phyloP scores from a whole-genome alignment of 2,329 filamentous ascomycete species.

The Phyllosticta citribraziliensis region DNA sequence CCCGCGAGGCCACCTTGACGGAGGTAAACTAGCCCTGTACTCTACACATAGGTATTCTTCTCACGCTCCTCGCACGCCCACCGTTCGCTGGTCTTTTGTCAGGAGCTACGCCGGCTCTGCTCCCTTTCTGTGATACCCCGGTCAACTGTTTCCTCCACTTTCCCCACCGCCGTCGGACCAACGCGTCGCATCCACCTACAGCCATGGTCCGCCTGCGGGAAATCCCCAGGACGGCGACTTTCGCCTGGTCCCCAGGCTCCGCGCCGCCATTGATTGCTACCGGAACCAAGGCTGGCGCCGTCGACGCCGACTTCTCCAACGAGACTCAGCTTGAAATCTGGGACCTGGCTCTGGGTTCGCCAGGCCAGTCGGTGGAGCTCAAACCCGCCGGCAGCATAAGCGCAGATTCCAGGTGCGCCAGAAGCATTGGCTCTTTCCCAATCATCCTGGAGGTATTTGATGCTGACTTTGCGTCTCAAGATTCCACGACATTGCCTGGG shows the following conservation, averaged over 20 bases:
- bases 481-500: slow-evolving; percentile 97
- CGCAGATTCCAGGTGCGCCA: slow-evolving; percentile 73
- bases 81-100: slow-evolving; percentile 15
- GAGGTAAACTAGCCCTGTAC: background rate
- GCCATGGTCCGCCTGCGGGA: slow-evolving; percentile 92
- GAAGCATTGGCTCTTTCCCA: background rate
- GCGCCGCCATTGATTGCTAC: slow-evolving; percentile 77
- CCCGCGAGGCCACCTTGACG: slow-evolving; percentile 10
- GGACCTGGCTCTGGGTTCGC: slow-evolving; percentile 77
- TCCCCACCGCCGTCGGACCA: slow-evolving; percentile 1
- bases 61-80: slow-evolving; percentile 1
- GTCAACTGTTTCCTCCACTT: background rate
- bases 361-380: slow-evolving; percentile 68
- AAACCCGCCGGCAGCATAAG: slow-evolving; percentile 74
- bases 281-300: slow-evolving; percentile 86
- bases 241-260: slow-evolving; percentile 86
- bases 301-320: slow-evolving; percentile 95
- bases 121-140: slow-evolving; percentile 13
- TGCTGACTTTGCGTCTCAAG: slow-evolving; percentile 37
- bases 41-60: background rate
- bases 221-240: slow-evolving; percentile 91
- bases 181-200: slow-evolving; percentile 18
- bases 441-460: background rate
- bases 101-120: slow-evolving; percentile 5
- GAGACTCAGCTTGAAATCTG: slow-evolving; percentile 94